Base-by-base conservation (phyloP, 2,329 filamentous ascomycete species). In the Fusarium sp. region DNA sequence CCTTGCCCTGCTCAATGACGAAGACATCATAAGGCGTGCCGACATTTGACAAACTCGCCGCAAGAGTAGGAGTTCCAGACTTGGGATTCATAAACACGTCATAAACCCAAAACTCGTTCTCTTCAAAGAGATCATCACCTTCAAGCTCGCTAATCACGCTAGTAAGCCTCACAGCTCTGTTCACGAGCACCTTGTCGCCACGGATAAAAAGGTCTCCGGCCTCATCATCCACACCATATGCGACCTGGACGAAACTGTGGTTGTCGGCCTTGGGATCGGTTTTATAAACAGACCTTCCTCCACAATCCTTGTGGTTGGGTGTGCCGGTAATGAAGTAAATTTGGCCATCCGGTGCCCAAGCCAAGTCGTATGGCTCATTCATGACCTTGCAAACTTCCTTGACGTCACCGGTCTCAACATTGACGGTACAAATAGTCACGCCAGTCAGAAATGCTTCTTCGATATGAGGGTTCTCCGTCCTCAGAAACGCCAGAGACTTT, bases 1-100 rank as follows among this genome's bases (percentile, higher is more conserved):
- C 47, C 12, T 64, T 33, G 0, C 38, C 49, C 3, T 18, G 16
- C 1, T 60, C 33, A n/a, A 68, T 13, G 3, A 64, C 3, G 18
- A 65, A 70, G 0, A 70, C 33, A 6, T 70, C 63, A 3, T 68
- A 70, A 3, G 67, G 67, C 0, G 63, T 70, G 1, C 66, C 47
- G n/a, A 41, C 21, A 16, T 68, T 47, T 37, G 74, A 75, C 9
- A 80, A n/a, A 3, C 54, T 35, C 0, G 60, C 43, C 10, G 65
- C 72, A 3, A 74, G 49, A 16, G 21, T 39, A 0, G 63, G 9
- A 7, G 9, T 16, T 8, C 31, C 56, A 2, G 58, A 60, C 11
- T 61, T 21, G 8, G 10, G 12, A 7, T 54, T 15, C 3, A 64
- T 20, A 11, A 54, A 62, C 2, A 63, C 38, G 43, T 73, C 70